These are phyloP conservation scores for Dactylonectria macrodidyma DNA, from an alignment of 2,329 filamentous ascomycete species.

Conservation along the genomic window DNA sequence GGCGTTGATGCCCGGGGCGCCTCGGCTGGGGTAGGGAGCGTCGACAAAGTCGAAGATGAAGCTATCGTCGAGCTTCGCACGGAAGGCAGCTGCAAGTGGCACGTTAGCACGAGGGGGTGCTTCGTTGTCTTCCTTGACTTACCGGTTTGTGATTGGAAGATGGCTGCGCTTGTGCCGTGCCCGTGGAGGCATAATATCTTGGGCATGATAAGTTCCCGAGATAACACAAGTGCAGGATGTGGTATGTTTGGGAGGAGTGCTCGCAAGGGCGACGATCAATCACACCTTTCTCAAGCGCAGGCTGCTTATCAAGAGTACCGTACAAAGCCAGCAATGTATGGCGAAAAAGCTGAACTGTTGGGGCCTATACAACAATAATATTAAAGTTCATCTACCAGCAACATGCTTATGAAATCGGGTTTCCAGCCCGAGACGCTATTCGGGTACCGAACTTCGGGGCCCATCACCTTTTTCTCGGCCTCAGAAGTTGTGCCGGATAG, in stretches of 20 bases:
- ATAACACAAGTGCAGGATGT: background rate
- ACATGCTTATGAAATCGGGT: background rate
- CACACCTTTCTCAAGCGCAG: background rate
- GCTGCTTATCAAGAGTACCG: background rate
- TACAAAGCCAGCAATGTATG: no score
- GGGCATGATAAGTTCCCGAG: background rate
- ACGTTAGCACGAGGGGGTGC: background rate
- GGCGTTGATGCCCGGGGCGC: conserved; percentile 16
- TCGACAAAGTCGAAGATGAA: conserved; percentile 21
- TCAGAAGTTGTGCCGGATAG: background rate
- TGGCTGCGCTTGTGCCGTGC: conserved; percentile 21
- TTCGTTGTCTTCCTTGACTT: background rate
- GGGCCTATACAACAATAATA: background rate
- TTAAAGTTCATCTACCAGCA: no score
- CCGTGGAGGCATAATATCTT: conserved; percentile 26
- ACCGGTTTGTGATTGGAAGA: conserved; percentile 21
- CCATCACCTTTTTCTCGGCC: background rate
- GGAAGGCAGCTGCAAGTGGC: conserved; percentile 1
- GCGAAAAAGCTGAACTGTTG: background rate
- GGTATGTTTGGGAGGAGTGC: background rate
- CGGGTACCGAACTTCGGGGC: background rate
- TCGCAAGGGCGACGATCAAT: background rate
- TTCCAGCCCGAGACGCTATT: background rate
- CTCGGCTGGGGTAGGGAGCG: conserved; percentile 10
- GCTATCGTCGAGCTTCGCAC: conserved; percentile 16